Evolutionary conservation across 163 green algal genomes (phyloP).

Genomic region (Coccomyxa subellipsoidea): DNA sequence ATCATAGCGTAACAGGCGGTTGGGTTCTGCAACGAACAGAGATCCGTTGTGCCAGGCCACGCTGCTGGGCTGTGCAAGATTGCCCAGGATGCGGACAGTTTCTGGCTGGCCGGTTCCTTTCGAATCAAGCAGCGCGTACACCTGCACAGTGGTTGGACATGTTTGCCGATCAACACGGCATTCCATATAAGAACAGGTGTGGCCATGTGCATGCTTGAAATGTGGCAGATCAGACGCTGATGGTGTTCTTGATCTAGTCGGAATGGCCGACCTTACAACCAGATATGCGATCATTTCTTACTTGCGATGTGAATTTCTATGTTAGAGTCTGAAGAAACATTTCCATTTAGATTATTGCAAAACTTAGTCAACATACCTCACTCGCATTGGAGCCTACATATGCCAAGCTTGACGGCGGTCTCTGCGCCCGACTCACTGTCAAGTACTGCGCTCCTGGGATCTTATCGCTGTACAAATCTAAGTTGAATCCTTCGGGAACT

Average conservation of each 20-base stretch:
- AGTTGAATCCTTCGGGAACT: neutral
- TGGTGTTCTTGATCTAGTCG: too few species aligned
- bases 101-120: neutral
- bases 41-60: neutral
- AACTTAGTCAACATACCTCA: neutral
- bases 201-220: too few species aligned
- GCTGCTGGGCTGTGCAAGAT: neutral
- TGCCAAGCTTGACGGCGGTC: neutral
- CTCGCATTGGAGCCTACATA: neutral
- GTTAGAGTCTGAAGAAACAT: too few species aligned
- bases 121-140: neutral
- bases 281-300: too few species aligned
- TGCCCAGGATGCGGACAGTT: neutral
- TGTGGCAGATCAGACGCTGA: neutral
- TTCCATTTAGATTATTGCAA: too few species aligned
- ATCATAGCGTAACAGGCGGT: neutral
- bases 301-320: too few species aligned
- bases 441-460: neutral
- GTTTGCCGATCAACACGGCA: too few species aligned
- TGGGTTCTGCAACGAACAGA: neutral
- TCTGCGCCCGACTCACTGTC: neutral
- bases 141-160: neutral
- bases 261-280: too few species aligned
- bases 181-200: too few species aligned
- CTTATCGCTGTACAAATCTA: neutral